Evolutionary conservation across 1,139 yeast species (phyloP).

Genomic region (Sugiyamaella sp.): DNA sequence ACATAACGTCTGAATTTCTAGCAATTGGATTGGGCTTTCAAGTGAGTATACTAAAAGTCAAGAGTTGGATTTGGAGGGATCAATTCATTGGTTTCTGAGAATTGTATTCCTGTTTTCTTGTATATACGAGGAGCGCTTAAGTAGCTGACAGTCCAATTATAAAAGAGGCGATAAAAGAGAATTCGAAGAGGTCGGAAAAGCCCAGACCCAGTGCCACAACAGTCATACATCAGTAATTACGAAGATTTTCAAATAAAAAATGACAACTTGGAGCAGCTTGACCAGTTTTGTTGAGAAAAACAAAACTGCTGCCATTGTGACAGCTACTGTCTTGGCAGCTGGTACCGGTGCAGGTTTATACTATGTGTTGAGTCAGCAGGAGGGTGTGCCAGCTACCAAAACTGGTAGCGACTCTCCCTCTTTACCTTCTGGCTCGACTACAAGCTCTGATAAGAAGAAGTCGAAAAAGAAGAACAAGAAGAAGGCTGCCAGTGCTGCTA

Average conservation of each 20-base stretch:
- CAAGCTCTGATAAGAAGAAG: slow-evolving; percentile 31
- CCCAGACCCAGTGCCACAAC: no score
- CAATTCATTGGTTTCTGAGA: neutral
- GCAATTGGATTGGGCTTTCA: slow-evolving; percentile 1
- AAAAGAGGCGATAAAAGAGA: no score
- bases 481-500: slow-evolving; percentile 26
- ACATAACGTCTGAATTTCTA: neutral
- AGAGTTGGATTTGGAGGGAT: neutral
- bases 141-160: no score
- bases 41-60: neutral
- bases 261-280: slow-evolving; percentile 21
- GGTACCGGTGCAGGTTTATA: slow-evolving; percentile 41
- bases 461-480: slow-evolving; percentile 36
- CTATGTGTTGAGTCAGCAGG: slow-evolving; percentile 30
- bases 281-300: slow-evolving; percentile 34
- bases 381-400: neutral
- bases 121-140: neutral
- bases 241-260: neutral
- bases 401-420: neutral
- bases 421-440: slow-evolving; percentile 8
- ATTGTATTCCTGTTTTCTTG: neutral
- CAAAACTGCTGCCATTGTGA: slow-evolving; percentile 39
- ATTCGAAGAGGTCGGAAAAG: no score
- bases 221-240: neutral
- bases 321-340: slow-evolving; percentile 39